phyloP scores from a whole-genome alignment of 208 protist species.

The Phytomonas francai region DNA sequence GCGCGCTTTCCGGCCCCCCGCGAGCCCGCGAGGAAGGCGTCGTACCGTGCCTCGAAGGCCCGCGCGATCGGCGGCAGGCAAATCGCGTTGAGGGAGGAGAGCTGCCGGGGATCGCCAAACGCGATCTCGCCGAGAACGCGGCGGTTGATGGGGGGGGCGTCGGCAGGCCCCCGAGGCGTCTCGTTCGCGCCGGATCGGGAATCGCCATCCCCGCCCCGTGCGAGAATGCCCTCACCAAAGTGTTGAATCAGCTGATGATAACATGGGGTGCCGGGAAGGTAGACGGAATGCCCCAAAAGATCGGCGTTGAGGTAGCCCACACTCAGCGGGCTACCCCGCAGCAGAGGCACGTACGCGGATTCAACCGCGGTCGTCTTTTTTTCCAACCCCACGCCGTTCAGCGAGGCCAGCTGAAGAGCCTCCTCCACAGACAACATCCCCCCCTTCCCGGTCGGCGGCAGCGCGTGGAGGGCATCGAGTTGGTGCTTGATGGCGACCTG shows the following conservation, averaged over 20 bases:
- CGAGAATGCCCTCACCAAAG: slow-evolving; percentile 51
- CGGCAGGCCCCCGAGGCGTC: neutral
- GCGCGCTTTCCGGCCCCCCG: slow-evolving; percentile 8
- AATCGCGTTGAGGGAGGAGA: slow-evolving; percentile 47
- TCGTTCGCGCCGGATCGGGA: neutral
- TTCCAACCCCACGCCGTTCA: neutral
- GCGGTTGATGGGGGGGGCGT: slow-evolving; percentile 37
- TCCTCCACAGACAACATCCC: neutral
- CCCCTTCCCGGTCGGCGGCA: neutral
- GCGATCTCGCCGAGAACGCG: slow-evolving; percentile 38
- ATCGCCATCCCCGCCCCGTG: neutral
- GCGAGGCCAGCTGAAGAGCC: slow-evolving; percentile 1
- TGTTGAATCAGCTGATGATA: slow-evolving; percentile 44
- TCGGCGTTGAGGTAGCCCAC: slow-evolving; percentile 61
- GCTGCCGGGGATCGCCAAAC: slow-evolving; percentile 33
- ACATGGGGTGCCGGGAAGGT: slow-evolving; percentile 55
- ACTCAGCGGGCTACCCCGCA: slow-evolving; percentile 6
- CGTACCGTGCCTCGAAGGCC: slow-evolving; percentile 16
- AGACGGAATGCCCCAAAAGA: slow-evolving; percentile 57
- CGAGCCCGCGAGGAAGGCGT: neutral
- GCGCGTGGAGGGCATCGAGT: neutral
- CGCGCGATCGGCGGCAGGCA: slow-evolving; percentile 66
- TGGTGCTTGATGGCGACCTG: slow-evolving; percentile 18
- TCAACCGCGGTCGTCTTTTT: slow-evolving; percentile 5
- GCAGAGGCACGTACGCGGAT: neutral